Evolutionary conservation across 345 rosid genomes (phyloP).

Genomic region (Citrus australasica): DNA sequence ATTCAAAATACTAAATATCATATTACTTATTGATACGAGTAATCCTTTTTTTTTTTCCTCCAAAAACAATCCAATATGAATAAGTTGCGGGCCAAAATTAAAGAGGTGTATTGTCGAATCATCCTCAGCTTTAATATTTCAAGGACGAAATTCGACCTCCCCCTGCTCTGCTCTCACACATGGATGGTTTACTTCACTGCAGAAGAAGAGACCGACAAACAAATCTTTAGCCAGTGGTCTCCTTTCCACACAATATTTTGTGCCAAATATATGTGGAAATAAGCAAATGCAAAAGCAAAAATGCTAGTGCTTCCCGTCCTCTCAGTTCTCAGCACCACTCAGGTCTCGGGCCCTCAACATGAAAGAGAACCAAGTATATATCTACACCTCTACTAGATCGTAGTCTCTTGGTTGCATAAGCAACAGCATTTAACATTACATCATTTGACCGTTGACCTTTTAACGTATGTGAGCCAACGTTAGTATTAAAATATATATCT

Average conservation of each 20-base stretch:
- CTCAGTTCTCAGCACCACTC: neutral
- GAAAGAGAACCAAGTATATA: neutral
- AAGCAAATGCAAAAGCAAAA: neutral
- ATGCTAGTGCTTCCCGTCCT: neutral
- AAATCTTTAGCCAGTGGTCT: neutral
- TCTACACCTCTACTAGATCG: neutral
- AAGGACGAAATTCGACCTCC: constrained; percentile 8
- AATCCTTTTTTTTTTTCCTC: too few relatives aligned
- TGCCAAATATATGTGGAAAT: neutral
- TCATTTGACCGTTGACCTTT: too few relatives aligned
- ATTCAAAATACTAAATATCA: too few relatives aligned
- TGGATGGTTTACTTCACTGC: neutral
- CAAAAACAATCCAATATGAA: neutral
- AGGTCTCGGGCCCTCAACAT: neutral
- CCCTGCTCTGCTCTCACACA: too few relatives aligned
- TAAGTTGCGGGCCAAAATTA: constrained; percentile 8
- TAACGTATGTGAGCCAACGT: neutral
- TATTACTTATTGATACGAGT: too few relatives aligned
- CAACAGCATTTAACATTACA: too few relatives aligned
- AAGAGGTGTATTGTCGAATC: neutral
- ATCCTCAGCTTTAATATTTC: neutral
- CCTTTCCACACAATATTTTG: neutral
- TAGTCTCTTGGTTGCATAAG: neutral
- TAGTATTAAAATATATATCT: too few relatives aligned
- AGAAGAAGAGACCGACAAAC: neutral